Evolutionary conservation across 202 grass and related monocot genomes (phyloP).

Genomic region (Dendrocalamus latiflorus): DNA sequence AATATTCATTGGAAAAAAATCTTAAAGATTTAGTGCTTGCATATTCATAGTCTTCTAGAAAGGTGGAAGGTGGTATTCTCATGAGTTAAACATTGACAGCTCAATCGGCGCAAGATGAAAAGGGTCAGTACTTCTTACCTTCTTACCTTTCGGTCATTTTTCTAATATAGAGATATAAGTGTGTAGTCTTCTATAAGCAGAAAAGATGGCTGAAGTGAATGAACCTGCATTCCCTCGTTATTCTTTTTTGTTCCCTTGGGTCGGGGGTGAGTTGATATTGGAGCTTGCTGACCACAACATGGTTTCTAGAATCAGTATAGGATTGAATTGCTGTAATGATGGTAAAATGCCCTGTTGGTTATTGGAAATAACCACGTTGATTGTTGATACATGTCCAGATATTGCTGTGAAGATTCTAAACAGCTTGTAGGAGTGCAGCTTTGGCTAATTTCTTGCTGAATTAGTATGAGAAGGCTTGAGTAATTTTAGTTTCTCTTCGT

Average conservation of each 20-base stretch:
- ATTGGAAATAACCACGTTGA: not conserved
- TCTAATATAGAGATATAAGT: not conserved
- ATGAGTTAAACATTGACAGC: not conserved
- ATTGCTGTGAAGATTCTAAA: not conserved
- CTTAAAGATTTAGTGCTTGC: not conserved
- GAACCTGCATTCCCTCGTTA: not conserved
- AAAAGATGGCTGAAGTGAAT: not conserved
- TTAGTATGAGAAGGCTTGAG: not conserved
- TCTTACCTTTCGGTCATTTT: constrained; percentile 11
- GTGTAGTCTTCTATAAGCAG: not conserved
- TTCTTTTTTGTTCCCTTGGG: constrained; percentile 7
- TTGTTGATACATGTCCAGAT: not conserved
- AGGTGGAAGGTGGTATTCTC: not conserved
- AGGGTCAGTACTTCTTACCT: not conserved
- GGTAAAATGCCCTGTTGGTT: not conserved
- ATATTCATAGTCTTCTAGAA: constrained; percentile 18
- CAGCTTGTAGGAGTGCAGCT: not conserved
- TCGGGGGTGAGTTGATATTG: not conserved
- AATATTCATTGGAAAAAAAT: not conserved
- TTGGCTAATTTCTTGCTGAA: not conserved
- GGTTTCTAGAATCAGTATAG: not conserved
- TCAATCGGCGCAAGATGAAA: not conserved
- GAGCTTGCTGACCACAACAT: not conserved
- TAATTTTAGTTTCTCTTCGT: not conserved
- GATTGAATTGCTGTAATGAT: not conserved